Percentiles rank a stretch among this genome's conserved stretches.
Evolutionary conservation across 306 rosid genomes (phyloP).

Genomic region (Herpetospermum pedunculosum): DNA sequence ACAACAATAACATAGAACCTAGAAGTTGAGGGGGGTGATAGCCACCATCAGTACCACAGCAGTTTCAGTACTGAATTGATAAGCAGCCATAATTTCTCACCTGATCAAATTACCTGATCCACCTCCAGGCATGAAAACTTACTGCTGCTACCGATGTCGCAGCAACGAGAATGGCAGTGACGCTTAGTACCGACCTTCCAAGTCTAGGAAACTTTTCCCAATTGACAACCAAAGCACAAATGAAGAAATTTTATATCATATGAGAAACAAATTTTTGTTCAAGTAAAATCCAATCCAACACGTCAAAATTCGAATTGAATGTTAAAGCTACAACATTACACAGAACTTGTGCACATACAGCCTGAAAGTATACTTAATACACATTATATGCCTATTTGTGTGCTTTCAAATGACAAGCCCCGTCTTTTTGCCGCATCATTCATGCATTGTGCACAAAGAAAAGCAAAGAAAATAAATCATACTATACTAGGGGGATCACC

Average conservation of each 20-base stretch:
- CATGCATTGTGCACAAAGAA: conserved; percentile 7
- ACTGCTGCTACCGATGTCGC: neutral
- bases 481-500: conserved; percentile 97
- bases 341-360: conserved; percentile 1
- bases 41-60: neutral
- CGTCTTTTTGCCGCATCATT: neutral
- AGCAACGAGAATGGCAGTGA: neutral
- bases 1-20: neutral
- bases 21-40: neutral
- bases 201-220: neutral
- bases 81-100: neutral
- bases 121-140: neutral
- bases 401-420: neutral
- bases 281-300: conserved; percentile 7
- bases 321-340: conserved; percentile 7
- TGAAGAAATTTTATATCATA: neutral
- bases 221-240: neutral
- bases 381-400: neutral
- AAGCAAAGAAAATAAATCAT: conserved; percentile 21
- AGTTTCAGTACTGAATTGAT: neutral
- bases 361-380: neutral
- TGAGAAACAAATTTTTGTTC: neutral
- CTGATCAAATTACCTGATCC: neutral
- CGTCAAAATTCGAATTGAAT: conserved; percentile 9
- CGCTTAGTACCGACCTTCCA: neutral